Evolutionary conservation across 192 early-diverging fungal genomes (phyloP).

Genomic region (Allomyces macrogynus): DNA sequence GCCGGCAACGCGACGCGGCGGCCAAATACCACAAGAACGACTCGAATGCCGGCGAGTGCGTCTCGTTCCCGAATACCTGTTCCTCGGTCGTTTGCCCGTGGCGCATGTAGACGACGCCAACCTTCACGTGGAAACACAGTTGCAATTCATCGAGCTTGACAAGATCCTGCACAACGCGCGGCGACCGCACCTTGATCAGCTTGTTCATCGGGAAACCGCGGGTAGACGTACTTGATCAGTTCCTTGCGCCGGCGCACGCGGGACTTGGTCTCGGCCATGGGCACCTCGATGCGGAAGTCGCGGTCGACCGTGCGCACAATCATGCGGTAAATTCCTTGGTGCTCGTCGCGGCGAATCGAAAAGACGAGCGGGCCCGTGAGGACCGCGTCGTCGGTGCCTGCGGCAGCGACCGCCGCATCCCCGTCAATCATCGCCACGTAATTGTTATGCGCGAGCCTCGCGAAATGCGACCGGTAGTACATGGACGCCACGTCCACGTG

Average conservation of each 20-base stretch:
- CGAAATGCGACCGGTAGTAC: no score
- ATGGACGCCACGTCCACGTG: no score
- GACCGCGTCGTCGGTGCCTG: no score
- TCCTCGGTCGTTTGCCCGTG: constrained; percentile 20
- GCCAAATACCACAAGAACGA: constrained; percentile 17
- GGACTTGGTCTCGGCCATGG: not conserved
- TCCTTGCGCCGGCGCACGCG: not conserved
- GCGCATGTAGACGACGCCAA: not conserved
- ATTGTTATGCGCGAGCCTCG: no score
- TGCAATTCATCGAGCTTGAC: not conserved
- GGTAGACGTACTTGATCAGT: not conserved
- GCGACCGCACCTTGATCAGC: not conserved
- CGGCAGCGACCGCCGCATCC: no score
- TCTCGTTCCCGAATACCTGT: constrained; percentile 23
- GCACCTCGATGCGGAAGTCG: not conserved
- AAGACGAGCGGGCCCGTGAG: not conserved
- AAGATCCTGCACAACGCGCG: not conserved
- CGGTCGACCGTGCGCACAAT: not conserved
- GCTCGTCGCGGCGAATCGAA: not conserved
- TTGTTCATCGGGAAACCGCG: not conserved
- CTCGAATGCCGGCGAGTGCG: constrained; percentile 8
- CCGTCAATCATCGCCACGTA: no score
- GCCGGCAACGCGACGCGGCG: constrained; percentile 10
- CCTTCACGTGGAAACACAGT: not conserved
- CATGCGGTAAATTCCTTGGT: not conserved